Conservation (phyloP, 2,329 filamentous ascomycete species). For the Coleophoma crateriformis region DNA sequence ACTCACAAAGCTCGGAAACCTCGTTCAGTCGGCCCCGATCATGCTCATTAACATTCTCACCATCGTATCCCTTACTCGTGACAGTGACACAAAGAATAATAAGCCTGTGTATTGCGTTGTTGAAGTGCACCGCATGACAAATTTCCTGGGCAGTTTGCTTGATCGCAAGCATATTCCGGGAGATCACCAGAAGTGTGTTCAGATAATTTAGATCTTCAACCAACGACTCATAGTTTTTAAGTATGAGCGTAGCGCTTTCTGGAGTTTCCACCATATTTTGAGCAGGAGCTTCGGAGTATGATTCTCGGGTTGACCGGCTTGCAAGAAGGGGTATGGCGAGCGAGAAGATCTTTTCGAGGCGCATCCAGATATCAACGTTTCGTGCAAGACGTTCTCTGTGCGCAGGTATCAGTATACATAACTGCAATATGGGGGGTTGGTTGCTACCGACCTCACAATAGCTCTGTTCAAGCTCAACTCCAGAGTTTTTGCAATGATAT, state of each 20-base stretch:
- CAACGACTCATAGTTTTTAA: constrained; percentile 54
- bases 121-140: constrained; percentile 58
- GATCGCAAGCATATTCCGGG: constrained; percentile 58
- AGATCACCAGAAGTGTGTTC: constrained; percentile 64
- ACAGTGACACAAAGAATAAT: constrained; percentile 63
- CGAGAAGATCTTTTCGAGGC: constrained; percentile 55
- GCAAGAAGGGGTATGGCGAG: constrained; percentile 56
- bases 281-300: constrained; percentile 46
- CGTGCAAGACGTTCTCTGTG: constrained; percentile 51
- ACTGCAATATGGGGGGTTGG: no score
- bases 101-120: constrained; percentile 61
- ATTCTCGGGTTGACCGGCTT: constrained; percentile 50
- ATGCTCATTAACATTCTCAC: constrained; percentile 52
- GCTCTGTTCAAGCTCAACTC: constrained; percentile 57
- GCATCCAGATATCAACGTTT: constrained; percentile 62
- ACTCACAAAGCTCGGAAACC: constrained; percentile 58
- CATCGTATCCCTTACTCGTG: constrained; percentile 62
- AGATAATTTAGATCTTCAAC: constrained; percentile 58
- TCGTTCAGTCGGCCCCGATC: constrained; percentile 54
- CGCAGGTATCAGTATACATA: not conserved
- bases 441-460: constrained; percentile 46
- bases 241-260: constrained; percentile 57
- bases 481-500: constrained; percentile 54
- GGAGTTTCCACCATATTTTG: constrained; percentile 52
- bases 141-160: constrained; percentile 61